Evolutionary conservation across 106 monocot genomes (phyloP).

Genomic region (Allium sativum): DNA sequence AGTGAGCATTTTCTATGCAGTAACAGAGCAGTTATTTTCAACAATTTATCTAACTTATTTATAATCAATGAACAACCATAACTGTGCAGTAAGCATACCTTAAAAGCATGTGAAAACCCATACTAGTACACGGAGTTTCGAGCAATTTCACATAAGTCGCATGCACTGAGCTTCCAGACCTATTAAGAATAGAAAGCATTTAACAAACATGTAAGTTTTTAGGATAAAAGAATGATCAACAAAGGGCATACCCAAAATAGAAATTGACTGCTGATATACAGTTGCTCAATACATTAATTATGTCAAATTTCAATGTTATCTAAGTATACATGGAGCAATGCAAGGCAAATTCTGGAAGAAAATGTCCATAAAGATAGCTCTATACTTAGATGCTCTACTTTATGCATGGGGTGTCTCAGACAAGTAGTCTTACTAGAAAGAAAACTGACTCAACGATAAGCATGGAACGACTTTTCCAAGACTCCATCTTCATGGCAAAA

Average conservation of each 20-base stretch:
- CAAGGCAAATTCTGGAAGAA: too few relatives aligned
- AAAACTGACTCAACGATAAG: too few relatives aligned
- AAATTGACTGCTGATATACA: background rate
- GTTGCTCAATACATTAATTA: background rate
- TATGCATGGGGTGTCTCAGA: background rate
- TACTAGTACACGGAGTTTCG: conserved; percentile 93
- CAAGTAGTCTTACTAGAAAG: background rate
- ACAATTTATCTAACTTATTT: too few relatives aligned
- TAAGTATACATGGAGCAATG: too few relatives aligned
- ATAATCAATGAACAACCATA: background rate
- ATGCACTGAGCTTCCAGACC: conserved; percentile 95
- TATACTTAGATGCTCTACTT: too few relatives aligned
- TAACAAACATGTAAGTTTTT: background rate
- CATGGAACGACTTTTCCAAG: too few relatives aligned
- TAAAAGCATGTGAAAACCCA: conserved; percentile 88
- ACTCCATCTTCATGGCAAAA: background rate
- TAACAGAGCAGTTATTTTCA: too few relatives aligned
- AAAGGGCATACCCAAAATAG: conserved; percentile 41
- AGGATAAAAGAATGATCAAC: background rate
- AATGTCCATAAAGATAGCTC: too few relatives aligned
- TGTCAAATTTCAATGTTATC: background rate
- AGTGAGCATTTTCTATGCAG: too few relatives aligned
- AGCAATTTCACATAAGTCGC: conserved; percentile 96
- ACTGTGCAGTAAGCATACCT: conserved; percentile 32
- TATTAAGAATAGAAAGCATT: conserved; percentile 19